Evolutionary conservation across 2,329 filamentous ascomycete species (phyloP), one percentile per base, ranked within the genome.

Genomic region (Aspergillus sp.): DNA sequence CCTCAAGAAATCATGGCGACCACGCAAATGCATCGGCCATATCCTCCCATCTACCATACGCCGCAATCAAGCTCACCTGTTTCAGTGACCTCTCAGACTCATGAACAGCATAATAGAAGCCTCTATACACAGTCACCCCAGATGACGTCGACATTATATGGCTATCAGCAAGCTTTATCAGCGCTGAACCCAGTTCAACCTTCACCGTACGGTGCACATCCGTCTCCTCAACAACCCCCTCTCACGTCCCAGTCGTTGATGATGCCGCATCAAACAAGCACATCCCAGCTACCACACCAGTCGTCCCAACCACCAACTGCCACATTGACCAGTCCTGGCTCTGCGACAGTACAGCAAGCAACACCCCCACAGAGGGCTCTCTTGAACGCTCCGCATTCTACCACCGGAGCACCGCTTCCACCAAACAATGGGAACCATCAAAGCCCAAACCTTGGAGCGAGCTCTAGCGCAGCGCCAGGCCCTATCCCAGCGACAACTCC

Each of bases 401-500:
- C 79, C 75, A 57, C 77, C 57, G 61, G 82, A 83, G 69, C 86
- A 82, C 66, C 84, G 80, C 78, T 69, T 56, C 69, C 64, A 66
- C 69, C 64, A 50, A 65, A 54, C 67, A 68, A 64, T 47, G 50
- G 63, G 2, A 71, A 73, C 40, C 64, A 69, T 56, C 57, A 61
- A 39, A 69, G 57, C 79, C 76, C 66, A 74, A 78, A 50, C 68
- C 53, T 79, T 27, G 88, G 86, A 21, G 84, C 91, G 33, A 96
- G 95, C 72, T 88, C 92, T 11, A 96, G 93, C 69, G 92, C 93
- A 37, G 95, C 95, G 1, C 95, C 95, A 6, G 95, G 95, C 2
- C 95, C 95, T 0, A 99, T 99, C 67, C 95, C 95, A 12, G 95
- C 95, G 0, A 99, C 95, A 3, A 98, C 95, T 0, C 95, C 95